Base-by-base conservation (phyloP, 1,284 basidiomycete species). In the Rhodotorula sp. region DNA sequence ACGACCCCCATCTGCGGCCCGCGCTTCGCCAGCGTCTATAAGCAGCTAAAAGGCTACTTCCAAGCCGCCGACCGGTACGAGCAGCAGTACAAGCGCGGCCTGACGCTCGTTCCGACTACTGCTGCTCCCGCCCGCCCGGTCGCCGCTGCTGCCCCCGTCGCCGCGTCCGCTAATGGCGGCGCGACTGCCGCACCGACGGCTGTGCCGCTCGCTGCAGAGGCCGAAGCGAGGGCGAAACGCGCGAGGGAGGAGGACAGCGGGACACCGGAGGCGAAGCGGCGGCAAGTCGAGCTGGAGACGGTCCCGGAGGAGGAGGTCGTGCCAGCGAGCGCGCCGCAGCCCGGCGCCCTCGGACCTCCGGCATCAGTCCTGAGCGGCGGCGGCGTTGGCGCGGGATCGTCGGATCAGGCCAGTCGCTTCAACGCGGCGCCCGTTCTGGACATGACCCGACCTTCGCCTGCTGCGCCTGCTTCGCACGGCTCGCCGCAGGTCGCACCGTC, bases 31-130 rank as follows among this genome's bases (percentile, higher is more conserved):
- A 21, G 42, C 1, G 25, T 62, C 4, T 76, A 76, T 61, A 44
- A 44, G 34, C 46, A 41, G 10, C 61, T 76, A 41, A 74, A 74
- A 50, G 21, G 53, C 45, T 74, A 76, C 61, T 76, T 76, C 27
- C 44, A 49, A n/a, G 74, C 70, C 2, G 64, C 73, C 8, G 74
- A 74, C 16, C 49, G 54, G 10, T 76, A 66, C 64, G 74, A 76
- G 52, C 27, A 45, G 21, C 74, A 73, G 52, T 59, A 59, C n/a
- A 41, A 41, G n/a, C 50, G 44, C 25, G 61, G 61, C 21, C 42
- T 63, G 19, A 63, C 56, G 8, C 19, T 64, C n/a, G 57, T 67
- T 9, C 52, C 69, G 19, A 63, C 61, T 2, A 10, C 53, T 2
- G 44, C 52, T 21, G 19, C 44, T 4, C 7, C 46, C 9, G 25